These are phyloP conservation scores for Annulohypoxylon bovei DNA, from an alignment of 495 filamentous ascomycete genomes.

Conservation along the genomic window DNA sequence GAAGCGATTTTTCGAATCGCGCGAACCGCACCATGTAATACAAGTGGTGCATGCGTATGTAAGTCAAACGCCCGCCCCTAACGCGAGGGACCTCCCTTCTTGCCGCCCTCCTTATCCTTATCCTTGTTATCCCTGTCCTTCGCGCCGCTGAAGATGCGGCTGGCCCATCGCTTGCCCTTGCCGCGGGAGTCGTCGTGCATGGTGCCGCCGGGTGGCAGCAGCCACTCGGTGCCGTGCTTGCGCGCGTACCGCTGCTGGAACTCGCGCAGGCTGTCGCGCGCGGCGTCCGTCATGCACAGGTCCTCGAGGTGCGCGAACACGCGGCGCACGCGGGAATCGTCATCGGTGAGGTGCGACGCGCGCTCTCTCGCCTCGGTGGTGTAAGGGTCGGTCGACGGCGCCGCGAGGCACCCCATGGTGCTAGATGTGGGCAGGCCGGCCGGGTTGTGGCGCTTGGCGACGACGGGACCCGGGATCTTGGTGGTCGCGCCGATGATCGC, in stretches of 20 bases:
- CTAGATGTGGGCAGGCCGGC: neutral
- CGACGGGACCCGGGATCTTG: constrained; percentile 10
- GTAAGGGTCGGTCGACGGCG: neutral
- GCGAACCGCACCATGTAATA: neutral
- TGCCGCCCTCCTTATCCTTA: neutral
- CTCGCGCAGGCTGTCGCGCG: constrained; percentile 55
- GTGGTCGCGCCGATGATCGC: constrained; percentile 42
- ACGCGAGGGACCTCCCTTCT: neutral
- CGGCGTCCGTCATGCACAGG: constrained; percentile 60
- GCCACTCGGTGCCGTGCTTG: constrained; percentile 18
- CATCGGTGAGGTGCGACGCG: constrained; percentile 46
- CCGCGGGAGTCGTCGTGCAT: constrained; percentile 29
- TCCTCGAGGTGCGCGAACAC: constrained; percentile 60
- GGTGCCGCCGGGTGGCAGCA: constrained; percentile 49
- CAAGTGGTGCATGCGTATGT: neutral
- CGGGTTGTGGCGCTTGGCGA: neutral
- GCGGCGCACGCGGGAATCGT: constrained; percentile 54
- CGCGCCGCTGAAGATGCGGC: constrained; percentile 33
- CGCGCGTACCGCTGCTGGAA: constrained; percentile 60
- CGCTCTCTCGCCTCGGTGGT: neutral
- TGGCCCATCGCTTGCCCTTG: constrained; percentile 33
- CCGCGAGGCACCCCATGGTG: constrained; percentile 11
- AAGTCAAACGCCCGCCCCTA: neutral
- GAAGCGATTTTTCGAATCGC: too few species aligned
- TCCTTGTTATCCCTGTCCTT: neutral